Evolutionary conservation across 169 alveolate species (phyloP).

Genomic region (Pseudocohnilembus persalinus): DNA sequence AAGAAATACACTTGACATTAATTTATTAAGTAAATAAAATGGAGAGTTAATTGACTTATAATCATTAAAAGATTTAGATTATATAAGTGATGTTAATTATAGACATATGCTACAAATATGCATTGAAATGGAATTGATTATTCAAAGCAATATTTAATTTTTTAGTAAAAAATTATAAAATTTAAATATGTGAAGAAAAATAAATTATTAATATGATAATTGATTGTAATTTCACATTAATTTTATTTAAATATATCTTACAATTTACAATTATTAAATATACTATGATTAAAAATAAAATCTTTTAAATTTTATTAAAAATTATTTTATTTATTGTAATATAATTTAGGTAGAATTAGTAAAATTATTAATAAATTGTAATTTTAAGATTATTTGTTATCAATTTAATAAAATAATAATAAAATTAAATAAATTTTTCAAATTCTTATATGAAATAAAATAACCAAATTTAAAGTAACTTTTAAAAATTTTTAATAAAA

Average conservation of each 20-base stretch:
- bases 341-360: too few relatives aligned
- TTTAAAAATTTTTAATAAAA: too few relatives aligned
- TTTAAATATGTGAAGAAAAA: background rate
- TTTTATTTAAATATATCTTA: background rate
- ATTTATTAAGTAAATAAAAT: background rate
- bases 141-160: conserved; percentile 10
- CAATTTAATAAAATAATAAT: too few relatives aligned
- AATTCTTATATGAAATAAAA: too few relatives aligned
- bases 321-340: too few relatives aligned
- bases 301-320: too few relatives aligned
- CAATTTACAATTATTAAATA: too few relatives aligned
- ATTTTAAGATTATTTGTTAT: too few relatives aligned
- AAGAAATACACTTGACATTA: conserved; percentile 10
- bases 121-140: conserved; percentile 4
- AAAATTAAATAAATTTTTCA: background rate
- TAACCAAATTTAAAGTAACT: background rate
- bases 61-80: background rate
- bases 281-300: too few relatives aligned
- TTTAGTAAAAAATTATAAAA: background rate
- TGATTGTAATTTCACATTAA: too few relatives aligned
- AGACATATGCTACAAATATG: conserved; percentile 28
- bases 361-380: too few relatives aligned
- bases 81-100: conserved; percentile 5
- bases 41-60: background rate
- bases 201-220: background rate